phyloP scores from a whole-genome alignment of 371 early-diverging fungal genomes.

The Gilbertella persicaria region DNA sequence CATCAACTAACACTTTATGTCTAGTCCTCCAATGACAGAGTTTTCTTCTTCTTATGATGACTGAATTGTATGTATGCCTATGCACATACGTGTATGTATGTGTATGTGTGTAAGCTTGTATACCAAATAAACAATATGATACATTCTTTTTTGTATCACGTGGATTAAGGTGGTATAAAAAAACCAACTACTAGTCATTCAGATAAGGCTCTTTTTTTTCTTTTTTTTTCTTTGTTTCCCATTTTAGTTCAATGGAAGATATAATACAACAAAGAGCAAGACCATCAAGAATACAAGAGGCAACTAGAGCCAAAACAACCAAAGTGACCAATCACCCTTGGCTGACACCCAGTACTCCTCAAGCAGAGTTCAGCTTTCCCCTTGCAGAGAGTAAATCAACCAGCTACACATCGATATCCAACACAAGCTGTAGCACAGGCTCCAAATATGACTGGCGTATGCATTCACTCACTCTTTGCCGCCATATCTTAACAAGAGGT shows the following conservation, averaged over 20 bases:
- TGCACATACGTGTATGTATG: too few species aligned
- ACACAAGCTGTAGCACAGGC: neutral
- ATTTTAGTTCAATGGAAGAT: slow-evolving; percentile 11
- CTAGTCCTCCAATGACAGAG: slow-evolving; percentile 11
- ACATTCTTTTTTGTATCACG: too few species aligned
- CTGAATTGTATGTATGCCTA: too few species aligned
- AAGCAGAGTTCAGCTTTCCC: slow-evolving; percentile 6
- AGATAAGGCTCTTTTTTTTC: too few species aligned
- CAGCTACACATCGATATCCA: neutral
- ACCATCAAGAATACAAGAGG: neutral
- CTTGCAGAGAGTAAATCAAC: slow-evolving; percentile 2
- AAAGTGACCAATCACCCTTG: slow-evolving; percentile 32
- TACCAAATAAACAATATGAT: too few species aligned
- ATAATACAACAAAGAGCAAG: neutral
- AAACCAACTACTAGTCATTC: too few species aligned
- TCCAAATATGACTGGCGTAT: slow-evolving; percentile 42
- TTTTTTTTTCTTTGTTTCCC: too few species aligned
- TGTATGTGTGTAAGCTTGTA: too few species aligned
- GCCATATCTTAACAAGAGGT: slow-evolving; percentile 58
- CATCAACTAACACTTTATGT: neutral
- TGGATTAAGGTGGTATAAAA: too few species aligned
- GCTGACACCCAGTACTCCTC: slow-evolving; percentile 3
- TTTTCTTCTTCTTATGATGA: slow-evolving; percentile 8
- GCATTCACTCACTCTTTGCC: slow-evolving; percentile 44
- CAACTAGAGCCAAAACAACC: neutral